Evolutionary conservation across 208 protist species (phyloP).

Genomic region (Tritrichomonas musculus): DNA sequence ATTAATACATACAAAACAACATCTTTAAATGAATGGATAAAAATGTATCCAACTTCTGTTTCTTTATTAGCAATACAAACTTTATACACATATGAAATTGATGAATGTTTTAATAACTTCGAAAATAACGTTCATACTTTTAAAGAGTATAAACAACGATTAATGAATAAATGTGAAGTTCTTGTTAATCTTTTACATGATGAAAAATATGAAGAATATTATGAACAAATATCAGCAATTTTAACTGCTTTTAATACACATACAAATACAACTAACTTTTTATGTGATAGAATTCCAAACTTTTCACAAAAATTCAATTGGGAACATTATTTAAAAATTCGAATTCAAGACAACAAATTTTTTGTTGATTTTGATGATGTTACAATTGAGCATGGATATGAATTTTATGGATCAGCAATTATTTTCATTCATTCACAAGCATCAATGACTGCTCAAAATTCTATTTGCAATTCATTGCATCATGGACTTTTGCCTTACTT

Average conservation of each 20-base stretch:
- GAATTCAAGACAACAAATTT: not conserved
- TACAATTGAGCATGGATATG: not conserved
- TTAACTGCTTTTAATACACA: not conserved
- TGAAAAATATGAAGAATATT: not conserved
- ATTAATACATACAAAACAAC: not conserved
- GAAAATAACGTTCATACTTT: not conserved
- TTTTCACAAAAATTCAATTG: not conserved
- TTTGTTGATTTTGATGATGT: not conserved
- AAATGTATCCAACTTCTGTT: not conserved
- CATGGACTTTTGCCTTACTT: not conserved
- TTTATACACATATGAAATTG: not conserved
- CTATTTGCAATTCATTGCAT: not conserved
- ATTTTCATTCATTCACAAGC: not conserved
- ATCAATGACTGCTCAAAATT: not conserved
- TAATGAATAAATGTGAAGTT: not conserved
- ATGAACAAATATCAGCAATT: not conserved
- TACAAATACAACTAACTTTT: not conserved
- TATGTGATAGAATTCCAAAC: not conserved
- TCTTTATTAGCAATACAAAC: not conserved
- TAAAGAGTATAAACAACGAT: not conserved
- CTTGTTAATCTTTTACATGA: not conserved
- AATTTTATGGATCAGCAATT: not conserved
- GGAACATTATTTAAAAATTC: not conserved
- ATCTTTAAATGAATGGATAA: not conserved
- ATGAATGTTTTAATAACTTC: conserved; percentile 19